Evolutionary conservation across 139 green algal species (phyloP).

Genomic region (Micractinium sp.): DNA sequence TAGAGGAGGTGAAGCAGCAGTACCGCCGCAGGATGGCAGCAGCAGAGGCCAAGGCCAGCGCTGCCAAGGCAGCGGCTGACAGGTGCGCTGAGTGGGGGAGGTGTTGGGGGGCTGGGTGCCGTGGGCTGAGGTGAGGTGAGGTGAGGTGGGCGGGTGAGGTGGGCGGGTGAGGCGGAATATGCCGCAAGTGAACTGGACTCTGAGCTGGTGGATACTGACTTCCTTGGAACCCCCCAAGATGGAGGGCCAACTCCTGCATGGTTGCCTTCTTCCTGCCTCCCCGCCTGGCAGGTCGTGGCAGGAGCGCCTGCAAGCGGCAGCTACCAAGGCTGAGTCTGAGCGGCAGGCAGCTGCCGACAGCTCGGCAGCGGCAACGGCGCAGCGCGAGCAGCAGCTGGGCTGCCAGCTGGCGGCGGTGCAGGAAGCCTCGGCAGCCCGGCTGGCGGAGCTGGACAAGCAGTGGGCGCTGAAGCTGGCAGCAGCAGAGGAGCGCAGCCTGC

Average conservation of each 20-base stretch:
- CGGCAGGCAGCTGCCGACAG: background rate
- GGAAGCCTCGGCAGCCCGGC: background rate
- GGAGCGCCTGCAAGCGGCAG: slow-evolving; percentile 24
- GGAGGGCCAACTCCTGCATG: background rate
- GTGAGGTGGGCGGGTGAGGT: background rate
- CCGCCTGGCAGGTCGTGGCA: slow-evolving; percentile 13
- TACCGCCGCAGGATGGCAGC: background rate
- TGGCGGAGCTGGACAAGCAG: slow-evolving; percentile 22
- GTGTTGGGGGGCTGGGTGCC: too few relatives aligned
- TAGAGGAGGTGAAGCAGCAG: slow-evolving; percentile 16
- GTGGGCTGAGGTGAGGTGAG: background rate
- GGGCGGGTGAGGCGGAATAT: too few relatives aligned
- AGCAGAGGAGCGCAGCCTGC: background rate
- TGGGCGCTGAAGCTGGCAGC: slow-evolving; percentile 15
- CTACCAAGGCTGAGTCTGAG: background rate
- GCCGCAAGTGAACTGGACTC: too few relatives aligned
- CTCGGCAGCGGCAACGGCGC: background rate
- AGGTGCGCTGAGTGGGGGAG: background rate
- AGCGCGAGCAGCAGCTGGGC: background rate
- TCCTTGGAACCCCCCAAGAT: too few relatives aligned
- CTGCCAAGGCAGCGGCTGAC: background rate
- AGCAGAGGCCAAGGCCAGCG: slow-evolving; percentile 1
- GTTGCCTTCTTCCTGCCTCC: background rate
- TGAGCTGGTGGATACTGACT: too few relatives aligned
- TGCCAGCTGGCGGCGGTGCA: slow-evolving; percentile 8